Evolutionary conservation across 495 filamentous ascomycete genomes (phyloP).

Genomic region (Cercophora samala): DNA sequence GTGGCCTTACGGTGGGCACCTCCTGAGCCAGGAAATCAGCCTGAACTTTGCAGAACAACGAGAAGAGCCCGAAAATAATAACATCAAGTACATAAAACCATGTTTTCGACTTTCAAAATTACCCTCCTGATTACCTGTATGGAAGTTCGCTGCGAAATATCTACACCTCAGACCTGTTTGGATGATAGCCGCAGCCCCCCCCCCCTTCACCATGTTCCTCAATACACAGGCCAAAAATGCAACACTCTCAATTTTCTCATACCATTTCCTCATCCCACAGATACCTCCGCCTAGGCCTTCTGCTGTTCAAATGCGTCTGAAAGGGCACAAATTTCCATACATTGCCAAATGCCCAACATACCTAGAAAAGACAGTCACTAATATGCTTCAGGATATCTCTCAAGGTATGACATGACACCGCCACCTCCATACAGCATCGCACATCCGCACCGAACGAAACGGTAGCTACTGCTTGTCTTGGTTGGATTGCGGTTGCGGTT

Average conservation of each 20-base stretch:
- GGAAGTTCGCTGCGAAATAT: not conserved
- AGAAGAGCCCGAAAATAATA: not conserved
- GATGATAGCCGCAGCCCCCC: not conserved
- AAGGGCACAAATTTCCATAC: slow-evolving; percentile 7
- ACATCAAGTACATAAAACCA: not conserved
- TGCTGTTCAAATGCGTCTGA: not conserved
- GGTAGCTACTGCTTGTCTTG: not conserved
- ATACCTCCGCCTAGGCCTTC: not conserved
- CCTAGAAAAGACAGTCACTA: slow-evolving; percentile 12
- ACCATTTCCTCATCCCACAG: not conserved
- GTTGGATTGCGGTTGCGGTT: not conserved
- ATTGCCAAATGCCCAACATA: slow-evolving; percentile 12
- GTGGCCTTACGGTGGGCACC: not conserved
- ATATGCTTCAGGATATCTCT: not conserved
- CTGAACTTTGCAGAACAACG: not conserved
- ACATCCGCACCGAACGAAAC: not conserved
- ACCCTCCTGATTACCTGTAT: slow-evolving; percentile 4
- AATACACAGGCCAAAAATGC: not conserved
- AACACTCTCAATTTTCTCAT: not conserved
- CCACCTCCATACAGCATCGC: not conserved
- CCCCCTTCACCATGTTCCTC: slow-evolving; percentile 1
- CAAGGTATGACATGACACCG: not conserved
- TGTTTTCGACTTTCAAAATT: not conserved
- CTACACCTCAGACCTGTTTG: not conserved
- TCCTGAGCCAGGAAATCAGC: not conserved